Evolutionary conservation across 176 grass and related monocot genomes (phyloP).

Genomic region (Urochloa ruziziensis): DNA sequence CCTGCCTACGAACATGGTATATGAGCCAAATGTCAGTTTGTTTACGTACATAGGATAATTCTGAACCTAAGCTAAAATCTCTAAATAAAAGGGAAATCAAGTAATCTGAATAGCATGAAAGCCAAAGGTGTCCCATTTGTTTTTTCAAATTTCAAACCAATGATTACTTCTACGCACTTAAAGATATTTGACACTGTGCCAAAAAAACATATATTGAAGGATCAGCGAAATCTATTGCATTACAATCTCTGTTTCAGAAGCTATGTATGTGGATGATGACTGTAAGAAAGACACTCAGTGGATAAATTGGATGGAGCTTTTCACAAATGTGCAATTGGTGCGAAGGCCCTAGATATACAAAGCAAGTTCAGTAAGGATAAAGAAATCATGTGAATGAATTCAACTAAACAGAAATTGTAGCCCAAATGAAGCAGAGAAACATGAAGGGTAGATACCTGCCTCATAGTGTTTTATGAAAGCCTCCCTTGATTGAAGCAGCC

Average conservation of each 20-base stretch:
- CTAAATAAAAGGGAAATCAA: background rate
- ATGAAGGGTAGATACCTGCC: constrained; percentile 30
- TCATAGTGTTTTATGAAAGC: constrained; percentile 69
- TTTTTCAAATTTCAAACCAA: background rate
- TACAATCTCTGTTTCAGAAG: background rate
- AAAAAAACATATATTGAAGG: background rate
- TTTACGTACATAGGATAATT: background rate
- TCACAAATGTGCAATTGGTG: background rate
- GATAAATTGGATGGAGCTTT: background rate
- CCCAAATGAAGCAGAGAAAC: background rate
- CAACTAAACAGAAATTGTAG: background rate
- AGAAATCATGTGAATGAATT: background rate
- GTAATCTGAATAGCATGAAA: background rate
- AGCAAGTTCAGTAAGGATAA: background rate
- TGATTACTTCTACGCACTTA: background rate
- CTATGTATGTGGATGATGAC: background rate
- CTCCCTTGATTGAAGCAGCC: constrained; percentile 72
- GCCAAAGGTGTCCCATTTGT: background rate
- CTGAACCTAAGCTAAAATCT: background rate
- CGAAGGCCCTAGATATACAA: background rate
- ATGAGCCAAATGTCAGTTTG: constrained; percentile 33
- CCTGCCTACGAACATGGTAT: constrained; percentile 51
- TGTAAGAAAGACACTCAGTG: background rate
- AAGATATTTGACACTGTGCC: background rate
- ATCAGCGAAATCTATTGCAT: background rate